These are phyloP conservation scores for Straminergon stramineum DNA, from an alignment of 225 moss, liverwort and hornwort species.

Conservation along the genomic window DNA sequence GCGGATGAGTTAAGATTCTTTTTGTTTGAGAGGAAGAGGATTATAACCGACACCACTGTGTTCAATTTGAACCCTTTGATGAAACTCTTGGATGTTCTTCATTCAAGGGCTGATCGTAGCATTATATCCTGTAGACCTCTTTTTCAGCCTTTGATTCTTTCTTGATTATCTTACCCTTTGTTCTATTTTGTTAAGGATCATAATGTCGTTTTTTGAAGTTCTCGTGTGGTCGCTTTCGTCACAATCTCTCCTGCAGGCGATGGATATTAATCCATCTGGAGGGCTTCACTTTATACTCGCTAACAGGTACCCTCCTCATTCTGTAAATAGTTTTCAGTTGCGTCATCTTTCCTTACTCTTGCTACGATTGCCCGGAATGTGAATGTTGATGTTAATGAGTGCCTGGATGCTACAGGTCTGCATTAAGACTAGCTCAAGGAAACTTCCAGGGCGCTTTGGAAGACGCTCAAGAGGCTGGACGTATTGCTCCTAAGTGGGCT, in stretches of 20 bases:
- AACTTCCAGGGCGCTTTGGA: slow-evolving; percentile 30
- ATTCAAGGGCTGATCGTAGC: not conserved
- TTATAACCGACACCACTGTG: too few relatives aligned
- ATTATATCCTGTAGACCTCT: not conserved
- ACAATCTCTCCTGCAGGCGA: not conserved
- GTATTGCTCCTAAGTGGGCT: slow-evolving; percentile 43
- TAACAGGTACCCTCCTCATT: not conserved
- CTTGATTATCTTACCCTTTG: not conserved
- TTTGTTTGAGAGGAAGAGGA: not conserved
- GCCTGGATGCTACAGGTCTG: slow-evolving; percentile 18
- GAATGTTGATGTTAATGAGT: not conserved
- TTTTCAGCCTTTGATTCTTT: not conserved
- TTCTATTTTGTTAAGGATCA: not conserved
- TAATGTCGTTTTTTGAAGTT: not conserved
- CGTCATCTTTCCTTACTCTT: not conserved
- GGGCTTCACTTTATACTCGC: slow-evolving; percentile 1
- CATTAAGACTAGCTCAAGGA: slow-evolving; percentile 38
- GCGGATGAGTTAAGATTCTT: not conserved
- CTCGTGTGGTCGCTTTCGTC: not conserved
- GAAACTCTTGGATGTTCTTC: not conserved
- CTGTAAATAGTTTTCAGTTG: not conserved
- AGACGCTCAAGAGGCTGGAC: slow-evolving; percentile 38
- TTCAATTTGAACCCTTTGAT: not conserved
- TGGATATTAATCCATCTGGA: not conserved
- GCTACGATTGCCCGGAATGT: not conserved